These are phyloP conservation scores for Yarrowia phangngaensis DNA, from an alignment of 805 yeast genomes.

Conservation along the genomic window DNA sequence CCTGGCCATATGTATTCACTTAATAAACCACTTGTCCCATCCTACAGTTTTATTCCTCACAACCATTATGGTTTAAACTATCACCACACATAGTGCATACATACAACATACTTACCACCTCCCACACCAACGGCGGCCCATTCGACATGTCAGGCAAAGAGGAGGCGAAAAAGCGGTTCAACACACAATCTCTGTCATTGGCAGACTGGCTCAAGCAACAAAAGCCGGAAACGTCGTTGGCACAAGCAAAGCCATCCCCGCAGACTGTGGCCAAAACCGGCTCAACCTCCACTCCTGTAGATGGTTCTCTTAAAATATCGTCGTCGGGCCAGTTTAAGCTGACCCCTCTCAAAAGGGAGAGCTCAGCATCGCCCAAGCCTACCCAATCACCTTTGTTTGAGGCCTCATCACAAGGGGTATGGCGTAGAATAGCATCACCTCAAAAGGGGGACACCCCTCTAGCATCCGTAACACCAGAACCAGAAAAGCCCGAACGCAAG, in stretches of 20 bases:
- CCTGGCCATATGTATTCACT: too few relatives aligned
- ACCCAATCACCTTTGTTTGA: conserved; percentile 20
- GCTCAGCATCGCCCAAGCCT: conserved; percentile 20
- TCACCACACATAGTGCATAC: too few relatives aligned
- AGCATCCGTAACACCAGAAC: conserved; percentile 16
- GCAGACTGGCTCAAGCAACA: conserved; percentile 26
- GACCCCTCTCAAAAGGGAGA: conserved; percentile 23
- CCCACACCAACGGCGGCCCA: not conserved
- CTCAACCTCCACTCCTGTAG: too few relatives aligned
- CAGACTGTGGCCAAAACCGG: too few relatives aligned
- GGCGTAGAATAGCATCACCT: conserved; percentile 23
- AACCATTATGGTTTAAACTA: too few relatives aligned
- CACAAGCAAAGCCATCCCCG: conserved; percentile 6
- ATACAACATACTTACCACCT: too few relatives aligned
- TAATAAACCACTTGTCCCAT: too few relatives aligned
- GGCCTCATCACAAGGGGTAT: conserved; percentile 8
- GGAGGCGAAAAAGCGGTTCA: conserved; percentile 25
- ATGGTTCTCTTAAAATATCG: conserved; percentile 17
- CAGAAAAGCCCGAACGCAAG: conserved; percentile 17
- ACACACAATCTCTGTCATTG: conserved; percentile 22
- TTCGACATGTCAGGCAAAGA: conserved; percentile 21
- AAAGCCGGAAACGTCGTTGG: conserved; percentile 4
- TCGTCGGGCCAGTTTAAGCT: conserved; percentile 26
- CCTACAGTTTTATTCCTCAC: too few relatives aligned
- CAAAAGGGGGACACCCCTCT: conserved; percentile 9